These are phyloP conservation scores for Trichoderma gamsii DNA, from an alignment of 495 filamentous ascomycete genomes.

Conservation along the genomic window DNA sequence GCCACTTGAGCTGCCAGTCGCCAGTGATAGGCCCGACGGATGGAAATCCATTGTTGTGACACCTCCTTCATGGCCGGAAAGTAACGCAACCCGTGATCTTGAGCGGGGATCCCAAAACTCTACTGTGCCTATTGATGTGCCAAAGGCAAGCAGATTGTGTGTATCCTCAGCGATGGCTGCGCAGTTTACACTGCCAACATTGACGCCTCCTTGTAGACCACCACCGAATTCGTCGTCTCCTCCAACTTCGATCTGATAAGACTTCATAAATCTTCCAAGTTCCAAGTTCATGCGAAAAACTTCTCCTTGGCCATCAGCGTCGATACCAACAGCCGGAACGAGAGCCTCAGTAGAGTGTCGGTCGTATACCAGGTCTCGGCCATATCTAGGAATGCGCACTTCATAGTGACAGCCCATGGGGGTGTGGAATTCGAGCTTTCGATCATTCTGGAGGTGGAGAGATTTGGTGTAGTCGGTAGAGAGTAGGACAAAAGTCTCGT, in stretches of 20 bases:
- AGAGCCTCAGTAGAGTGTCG: conserved; percentile 80
- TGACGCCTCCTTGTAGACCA: conserved; percentile 75
- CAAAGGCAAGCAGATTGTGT: conserved; percentile 89
- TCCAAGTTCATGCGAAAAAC: conserved; percentile 92
- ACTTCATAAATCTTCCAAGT: conserved; percentile 81
- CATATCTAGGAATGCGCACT: conserved; percentile 84
- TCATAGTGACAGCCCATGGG: conserved; percentile 81
- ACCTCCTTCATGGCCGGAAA: conserved; percentile 60
- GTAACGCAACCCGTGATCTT: conserved; percentile 70
- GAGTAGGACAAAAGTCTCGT: conserved; percentile 87
- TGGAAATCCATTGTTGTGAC: conserved; percentile 86
- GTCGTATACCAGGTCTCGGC: conserved; percentile 81
- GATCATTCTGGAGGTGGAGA: conserved; percentile 84
- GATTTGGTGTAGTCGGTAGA: conserved; percentile 93
- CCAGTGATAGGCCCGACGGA: conserved; percentile 75
- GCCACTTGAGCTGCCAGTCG: conserved; percentile 80
- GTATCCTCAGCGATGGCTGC: conserved; percentile 84
- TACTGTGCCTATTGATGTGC: conserved; percentile 90
- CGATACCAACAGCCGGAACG: conserved; percentile 80
- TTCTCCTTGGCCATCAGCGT: conserved; percentile 76
- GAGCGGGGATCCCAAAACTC: conserved; percentile 92
- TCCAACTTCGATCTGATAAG: conserved; percentile 72
- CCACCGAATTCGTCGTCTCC: conserved; percentile 62
- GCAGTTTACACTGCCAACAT: conserved; percentile 78
- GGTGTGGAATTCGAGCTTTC: conserved; percentile 91